Percentiles rank a stretch among this genome's conserved stretches.
These are phyloP conservation scores for Euphorbia peplus DNA, from an alignment of 345 rosid genomes.

Conservation along the genomic window DNA sequence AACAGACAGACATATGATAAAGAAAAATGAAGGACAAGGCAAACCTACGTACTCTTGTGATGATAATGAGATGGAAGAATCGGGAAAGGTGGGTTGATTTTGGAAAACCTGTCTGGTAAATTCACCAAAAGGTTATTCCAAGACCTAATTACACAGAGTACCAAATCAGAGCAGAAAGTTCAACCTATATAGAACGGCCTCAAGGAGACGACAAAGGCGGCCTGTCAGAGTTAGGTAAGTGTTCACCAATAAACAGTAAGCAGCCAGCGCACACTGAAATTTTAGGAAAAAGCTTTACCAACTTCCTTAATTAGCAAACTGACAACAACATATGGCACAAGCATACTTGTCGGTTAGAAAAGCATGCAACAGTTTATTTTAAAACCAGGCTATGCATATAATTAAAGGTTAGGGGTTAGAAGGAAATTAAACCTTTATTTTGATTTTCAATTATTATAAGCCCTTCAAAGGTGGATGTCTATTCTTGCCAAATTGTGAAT, in stretches of 20 bases:
- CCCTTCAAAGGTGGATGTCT: background rate
- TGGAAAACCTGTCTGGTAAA: background rate
- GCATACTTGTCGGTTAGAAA: background rate
- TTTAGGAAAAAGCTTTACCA: no score
- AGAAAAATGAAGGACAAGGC: no score
- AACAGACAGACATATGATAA: no score
- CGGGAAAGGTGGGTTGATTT: background rate
- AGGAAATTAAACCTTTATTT: background rate
- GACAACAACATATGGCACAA: background rate
- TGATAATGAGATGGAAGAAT: background rate
- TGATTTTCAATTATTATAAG: background rate
- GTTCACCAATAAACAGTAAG: background rate
- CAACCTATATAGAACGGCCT: background rate
- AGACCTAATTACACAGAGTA: background rate
- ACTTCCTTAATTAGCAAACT: background rate
- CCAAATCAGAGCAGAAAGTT: background rate
- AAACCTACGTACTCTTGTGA: background rate
- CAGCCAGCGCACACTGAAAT: background rate
- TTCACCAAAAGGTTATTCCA: background rate
- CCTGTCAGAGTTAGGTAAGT: background rate
- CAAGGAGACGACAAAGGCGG: background rate
- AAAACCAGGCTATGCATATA: background rate
- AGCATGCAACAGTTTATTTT: background rate
- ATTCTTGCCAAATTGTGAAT: no score
- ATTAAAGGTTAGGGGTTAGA: background rate